Evolutionary conservation across 257 asterid genomes (phyloP).

Genomic region (Primulina huaijiensis): DNA sequence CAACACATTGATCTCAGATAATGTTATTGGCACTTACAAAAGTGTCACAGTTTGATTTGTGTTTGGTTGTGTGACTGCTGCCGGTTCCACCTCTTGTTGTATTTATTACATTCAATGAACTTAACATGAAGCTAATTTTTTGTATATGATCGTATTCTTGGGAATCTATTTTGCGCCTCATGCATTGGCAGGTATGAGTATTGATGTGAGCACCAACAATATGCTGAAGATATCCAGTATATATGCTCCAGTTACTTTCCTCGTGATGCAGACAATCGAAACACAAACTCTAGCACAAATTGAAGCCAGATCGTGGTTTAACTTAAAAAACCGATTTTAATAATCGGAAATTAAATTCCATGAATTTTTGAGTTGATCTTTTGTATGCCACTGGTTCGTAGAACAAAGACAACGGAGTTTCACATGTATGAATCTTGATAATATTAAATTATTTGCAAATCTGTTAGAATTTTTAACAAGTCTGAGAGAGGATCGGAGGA

Average conservation of each 20-base stretch:
- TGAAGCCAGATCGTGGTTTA: too few relatives aligned
- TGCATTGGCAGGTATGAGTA: not conserved
- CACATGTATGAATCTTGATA: not conserved
- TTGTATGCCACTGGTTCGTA: not conserved
- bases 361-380: too few relatives aligned
- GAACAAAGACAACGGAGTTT: not conserved
- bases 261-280: too few relatives aligned
- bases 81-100: slow-evolving; percentile 14
- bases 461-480: not conserved
- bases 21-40: slow-evolving; percentile 9
- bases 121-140: slow-evolving; percentile 15
- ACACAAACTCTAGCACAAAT: too few relatives aligned
- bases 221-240: not conserved
- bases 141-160: slow-evolving; percentile 15
- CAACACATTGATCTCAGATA: slow-evolving; percentile 20
- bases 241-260: not conserved
- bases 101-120: slow-evolving; percentile 17
- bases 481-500: not conserved
- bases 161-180: slow-evolving; percentile 14
- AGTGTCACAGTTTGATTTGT: slow-evolving; percentile 8
- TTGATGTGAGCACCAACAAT: not conserved
- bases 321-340: too few relatives aligned
- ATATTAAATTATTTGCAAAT: too few relatives aligned
- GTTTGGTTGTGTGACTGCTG: not conserved
- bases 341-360: not conserved